Evolutionary conservation across 228 moss, liverwort and hornwort species (phyloP).

Genomic region (Sphagnum magellanicum): DNA sequence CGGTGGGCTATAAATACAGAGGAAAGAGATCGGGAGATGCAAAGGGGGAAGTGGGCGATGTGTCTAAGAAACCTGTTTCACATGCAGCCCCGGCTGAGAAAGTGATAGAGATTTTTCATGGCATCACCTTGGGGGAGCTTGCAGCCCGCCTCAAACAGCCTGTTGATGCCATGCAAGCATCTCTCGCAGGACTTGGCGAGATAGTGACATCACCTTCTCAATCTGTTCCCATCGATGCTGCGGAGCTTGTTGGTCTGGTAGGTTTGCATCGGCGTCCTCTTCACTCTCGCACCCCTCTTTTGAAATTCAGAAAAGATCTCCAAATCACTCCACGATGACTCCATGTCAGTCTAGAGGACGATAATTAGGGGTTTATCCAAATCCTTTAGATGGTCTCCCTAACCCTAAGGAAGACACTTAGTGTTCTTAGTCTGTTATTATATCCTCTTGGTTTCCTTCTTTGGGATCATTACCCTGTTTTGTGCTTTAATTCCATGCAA

Average conservation of each 20-base stretch:
- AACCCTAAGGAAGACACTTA: too few relatives aligned
- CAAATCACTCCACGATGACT: too few relatives aligned
- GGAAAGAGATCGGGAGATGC: constrained; percentile 23
- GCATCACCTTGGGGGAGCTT: constrained; percentile 28
- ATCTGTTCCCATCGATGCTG: constrained; percentile 33
- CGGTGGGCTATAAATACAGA: constrained; percentile 30
- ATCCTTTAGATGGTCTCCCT: too few relatives aligned
- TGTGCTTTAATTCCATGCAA: too few relatives aligned
- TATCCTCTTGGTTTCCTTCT: too few relatives aligned
- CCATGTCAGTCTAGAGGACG: too few relatives aligned
- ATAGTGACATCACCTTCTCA: constrained; percentile 11
- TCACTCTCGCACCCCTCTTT: too few relatives aligned
- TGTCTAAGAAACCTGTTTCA: constrained; percentile 9
- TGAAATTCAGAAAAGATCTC: too few relatives aligned
- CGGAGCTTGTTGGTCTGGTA: constrained; percentile 34
- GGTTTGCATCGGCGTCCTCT: too few relatives aligned
- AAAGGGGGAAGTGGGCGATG: constrained; percentile 4
- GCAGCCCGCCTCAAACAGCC: constrained; percentile 29
- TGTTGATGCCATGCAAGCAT: constrained; percentile 22
- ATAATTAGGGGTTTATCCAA: too few relatives aligned
- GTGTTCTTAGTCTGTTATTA: too few relatives aligned
- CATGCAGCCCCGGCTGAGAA: constrained; percentile 11
- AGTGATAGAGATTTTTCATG: constrained; percentile 27
- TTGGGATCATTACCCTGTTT: too few relatives aligned
- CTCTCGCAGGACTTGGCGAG: constrained; percentile 39